phyloP scores from a whole-genome alignment of 179 eudicot species.

The Nepenthes alata region DNA sequence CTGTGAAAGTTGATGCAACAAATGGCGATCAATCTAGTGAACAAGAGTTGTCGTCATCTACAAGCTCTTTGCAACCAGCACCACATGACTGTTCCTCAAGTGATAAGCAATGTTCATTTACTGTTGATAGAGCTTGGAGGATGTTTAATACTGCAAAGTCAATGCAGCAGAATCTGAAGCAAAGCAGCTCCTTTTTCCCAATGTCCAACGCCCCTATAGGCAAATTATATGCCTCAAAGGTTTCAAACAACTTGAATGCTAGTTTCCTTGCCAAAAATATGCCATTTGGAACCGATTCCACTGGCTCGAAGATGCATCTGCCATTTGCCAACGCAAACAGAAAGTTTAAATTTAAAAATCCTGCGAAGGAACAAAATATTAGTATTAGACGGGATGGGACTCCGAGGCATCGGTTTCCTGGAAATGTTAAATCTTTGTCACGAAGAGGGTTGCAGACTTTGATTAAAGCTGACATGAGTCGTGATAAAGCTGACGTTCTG shows the following conservation, averaged over 20 bases:
- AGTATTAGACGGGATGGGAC: conserved; percentile 4
- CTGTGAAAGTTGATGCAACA: conserved; percentile 5
- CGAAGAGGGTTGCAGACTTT: conserved; percentile 12
- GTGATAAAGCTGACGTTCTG: conserved; percentile 9
- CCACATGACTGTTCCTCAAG: conserved; percentile 11
- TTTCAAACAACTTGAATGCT: conserved; percentile 9
- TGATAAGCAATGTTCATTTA: conserved; percentile 11
- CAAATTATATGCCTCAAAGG: conserved; percentile 14
- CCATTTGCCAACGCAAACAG: conserved; percentile 8
- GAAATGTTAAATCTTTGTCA: conserved; percentile 6
- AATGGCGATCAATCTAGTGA: conserved; percentile 11
- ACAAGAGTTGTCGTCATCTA: conserved; percentile 13
- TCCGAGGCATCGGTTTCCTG: conserved; percentile 6
- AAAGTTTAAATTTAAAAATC: conserved; percentile 14
- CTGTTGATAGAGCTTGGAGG: conserved; percentile 78
- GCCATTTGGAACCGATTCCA: conserved; percentile 9
- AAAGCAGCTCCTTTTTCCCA: conserved; percentile 8
- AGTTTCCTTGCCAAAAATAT: conserved; percentile 8
- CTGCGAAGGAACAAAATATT: conserved; percentile 13
- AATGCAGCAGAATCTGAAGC: conserved; percentile 17
- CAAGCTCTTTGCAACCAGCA: conserved; percentile 15
- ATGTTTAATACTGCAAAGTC: conserved; percentile 58
- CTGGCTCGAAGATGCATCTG: conserved; percentile 12
- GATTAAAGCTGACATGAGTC: conserved; percentile 8
- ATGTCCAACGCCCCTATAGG: conserved; percentile 17